These are phyloP conservation scores for Diaporthe sp. DNA, from an alignment of 2,329 filamentous ascomycete genomes.

Conservation along the genomic window DNA sequence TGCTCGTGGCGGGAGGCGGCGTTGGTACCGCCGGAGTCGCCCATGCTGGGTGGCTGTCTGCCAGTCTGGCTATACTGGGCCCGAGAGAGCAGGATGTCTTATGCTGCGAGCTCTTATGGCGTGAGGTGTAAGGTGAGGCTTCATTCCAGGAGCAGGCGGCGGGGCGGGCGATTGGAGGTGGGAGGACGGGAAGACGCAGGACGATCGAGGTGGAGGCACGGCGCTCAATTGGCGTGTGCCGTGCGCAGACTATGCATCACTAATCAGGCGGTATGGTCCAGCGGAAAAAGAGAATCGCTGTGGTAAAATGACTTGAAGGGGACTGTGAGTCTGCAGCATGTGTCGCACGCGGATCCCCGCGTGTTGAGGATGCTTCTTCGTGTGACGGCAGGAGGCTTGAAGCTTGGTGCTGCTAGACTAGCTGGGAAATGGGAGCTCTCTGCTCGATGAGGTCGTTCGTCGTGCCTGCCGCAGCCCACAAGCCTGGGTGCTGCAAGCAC, in stretches of 20 bases:
- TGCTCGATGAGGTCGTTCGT: neutral
- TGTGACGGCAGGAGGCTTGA: conserved; percentile 5
- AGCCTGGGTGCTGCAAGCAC: too few relatives aligned
- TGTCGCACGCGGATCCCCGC: conserved; percentile 15
- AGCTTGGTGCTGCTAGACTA: neutral
- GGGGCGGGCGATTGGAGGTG: neutral
- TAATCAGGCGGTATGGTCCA: neutral
- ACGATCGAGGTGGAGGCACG: conserved; percentile 2
- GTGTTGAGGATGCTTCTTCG: conserved; percentile 8
- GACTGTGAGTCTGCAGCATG: neutral
- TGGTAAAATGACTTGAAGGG: neutral
- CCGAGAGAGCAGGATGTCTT: neutral
- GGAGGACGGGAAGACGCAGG: conserved; percentile 21
- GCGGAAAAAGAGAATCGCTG: neutral
- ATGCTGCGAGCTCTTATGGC: neutral
- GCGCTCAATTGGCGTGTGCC: conserved; percentile 20
- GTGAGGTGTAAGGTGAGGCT: neutral
- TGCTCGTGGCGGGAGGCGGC: conserved; percentile 35
- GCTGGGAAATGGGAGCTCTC: neutral
- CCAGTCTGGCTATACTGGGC: neutral
- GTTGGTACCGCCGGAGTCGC: conserved; percentile 22
- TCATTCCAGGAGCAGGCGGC: conserved; percentile 20
- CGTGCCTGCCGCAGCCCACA: conserved; percentile 22
- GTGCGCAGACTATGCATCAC: conserved; percentile 10
- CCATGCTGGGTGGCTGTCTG: conserved; percentile 28